Percentiles rank a stretch among this genome's conserved stretches.
Conservation (phyloP, 108 stramenopile genomes). For the Nannochloropsis gaditana region DNA sequence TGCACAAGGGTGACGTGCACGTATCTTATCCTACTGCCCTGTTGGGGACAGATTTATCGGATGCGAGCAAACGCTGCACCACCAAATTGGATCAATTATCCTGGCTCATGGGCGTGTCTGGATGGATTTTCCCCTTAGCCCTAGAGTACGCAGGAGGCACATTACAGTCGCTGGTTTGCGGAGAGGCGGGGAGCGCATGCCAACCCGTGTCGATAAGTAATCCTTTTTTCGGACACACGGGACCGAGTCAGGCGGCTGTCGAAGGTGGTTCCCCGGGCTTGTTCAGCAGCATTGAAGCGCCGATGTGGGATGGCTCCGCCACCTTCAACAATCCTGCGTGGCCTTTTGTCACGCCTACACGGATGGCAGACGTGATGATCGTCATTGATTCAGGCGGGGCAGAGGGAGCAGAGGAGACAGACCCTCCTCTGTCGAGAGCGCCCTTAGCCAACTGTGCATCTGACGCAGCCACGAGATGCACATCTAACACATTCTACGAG, state of each 20-base stretch:
- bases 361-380: constrained; percentile 9
- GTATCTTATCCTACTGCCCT: background rate
- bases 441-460: background rate
- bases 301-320: background rate
- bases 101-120: background rate
- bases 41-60: background rate
- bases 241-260: background rate
- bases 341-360: constrained; percentile 6
- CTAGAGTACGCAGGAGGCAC: background rate
- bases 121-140: constrained; percentile 4
- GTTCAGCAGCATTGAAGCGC: background rate
- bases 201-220: background rate
- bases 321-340: background rate
- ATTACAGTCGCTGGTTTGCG: background rate
- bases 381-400: constrained; percentile 3
- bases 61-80: constrained; percentile 1
- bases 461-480: background rate
- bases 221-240: background rate
- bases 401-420: background rate
- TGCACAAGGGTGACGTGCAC: background rate
- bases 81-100: background rate
- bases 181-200: background rate
- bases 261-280: background rate
- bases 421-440: background rate
- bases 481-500: background rate